Base-by-base conservation (phyloP, 352 stramenopile species). In the Heterotrichella gracilis region DNA sequence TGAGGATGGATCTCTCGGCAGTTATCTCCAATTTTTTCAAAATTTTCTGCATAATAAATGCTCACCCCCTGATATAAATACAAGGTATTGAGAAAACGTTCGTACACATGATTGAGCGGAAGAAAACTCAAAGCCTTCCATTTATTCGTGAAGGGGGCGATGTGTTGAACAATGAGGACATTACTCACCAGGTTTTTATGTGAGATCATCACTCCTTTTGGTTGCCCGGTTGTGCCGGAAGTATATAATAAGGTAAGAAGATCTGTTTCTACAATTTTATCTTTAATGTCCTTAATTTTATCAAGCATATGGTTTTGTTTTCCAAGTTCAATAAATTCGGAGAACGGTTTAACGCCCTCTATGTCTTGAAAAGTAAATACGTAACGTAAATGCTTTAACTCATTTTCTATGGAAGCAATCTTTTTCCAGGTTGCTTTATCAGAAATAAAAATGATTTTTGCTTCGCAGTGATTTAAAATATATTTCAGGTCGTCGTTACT, bases 11-110 rank as follows among this genome's bases (percentile, higher is more conserved):
- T 68, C n/a, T 67, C 64, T 17, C 25, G 13, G 20, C 25, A 14
- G 25, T 68, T 68, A 22, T 68, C 20, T 9, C 9, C 20, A 68
- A 67, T 68, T 9, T 9, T 25, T 67, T 68, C 20, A 25, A 25
- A 67, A 68, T 67, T 68, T 68, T 67, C 25, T 9, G 25, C 20
- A 17, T 68, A 68, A 67, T 67, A 67, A 68, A 68, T 68, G 19
- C 64, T 68, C 17, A 25, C 64, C 13, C 64, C 64, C 25, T 25
- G 9, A 68, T 25, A 67, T 22, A 68, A 22, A 67, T 67, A 67
- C 64, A 68, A 17, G 13, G 20, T 68, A 25, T 68, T 25, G 13
- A 68, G 17, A 67, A 68, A 9, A 9, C 64, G 9, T 67, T 68
- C 64, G 20, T 67, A 68, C 13, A 68, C 25, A 68, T 68, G 64